Evolutionary conservation across 768 basidiomycete genomes (phyloP).

Genomic region (Psilocybe cyanescens): DNA sequence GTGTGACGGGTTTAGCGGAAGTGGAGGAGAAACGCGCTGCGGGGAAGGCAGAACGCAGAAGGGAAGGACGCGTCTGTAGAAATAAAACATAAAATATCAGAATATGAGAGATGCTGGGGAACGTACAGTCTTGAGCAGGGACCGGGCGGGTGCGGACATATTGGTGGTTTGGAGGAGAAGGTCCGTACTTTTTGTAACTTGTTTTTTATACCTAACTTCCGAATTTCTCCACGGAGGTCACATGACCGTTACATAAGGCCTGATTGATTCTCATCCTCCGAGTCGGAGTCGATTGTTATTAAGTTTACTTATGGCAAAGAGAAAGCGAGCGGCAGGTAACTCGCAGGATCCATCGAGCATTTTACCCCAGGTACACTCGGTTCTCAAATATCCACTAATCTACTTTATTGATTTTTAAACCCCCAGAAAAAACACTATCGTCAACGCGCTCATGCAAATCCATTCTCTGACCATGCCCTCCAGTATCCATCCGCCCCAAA

Average conservation of each 20-base stretch:
- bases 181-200: constrained; percentile 1
- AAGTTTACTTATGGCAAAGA: constrained; percentile 25
- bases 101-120: constrained; percentile 1
- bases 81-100: constrained; percentile 12
- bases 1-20: constrained; percentile 65
- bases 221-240: constrained; percentile 29
- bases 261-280: too few species aligned
- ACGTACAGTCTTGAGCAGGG: constrained; percentile 40
- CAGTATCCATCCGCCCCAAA: constrained; percentile 83
- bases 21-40: constrained; percentile 69
- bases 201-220: constrained; percentile 17
- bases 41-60: constrained; percentile 45
- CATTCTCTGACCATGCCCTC: constrained; percentile 87
- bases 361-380: constrained; percentile 51
- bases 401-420: neutral
- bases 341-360: constrained; percentile 18
- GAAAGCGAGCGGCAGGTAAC: constrained; percentile 25
- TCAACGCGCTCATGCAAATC: constrained; percentile 84
- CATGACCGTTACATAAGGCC: constrained; percentile 19
- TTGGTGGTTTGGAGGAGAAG: constrained; percentile 24
- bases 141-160: constrained; percentile 48
- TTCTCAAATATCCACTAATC: neutral
- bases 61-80: constrained; percentile 52
- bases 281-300: too few species aligned
- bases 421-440: constrained; percentile 81